phyloP scores from a whole-genome alignment of 768 basidiomycete genomes.

The Rhodosporidiobolus odoratus region DNA sequence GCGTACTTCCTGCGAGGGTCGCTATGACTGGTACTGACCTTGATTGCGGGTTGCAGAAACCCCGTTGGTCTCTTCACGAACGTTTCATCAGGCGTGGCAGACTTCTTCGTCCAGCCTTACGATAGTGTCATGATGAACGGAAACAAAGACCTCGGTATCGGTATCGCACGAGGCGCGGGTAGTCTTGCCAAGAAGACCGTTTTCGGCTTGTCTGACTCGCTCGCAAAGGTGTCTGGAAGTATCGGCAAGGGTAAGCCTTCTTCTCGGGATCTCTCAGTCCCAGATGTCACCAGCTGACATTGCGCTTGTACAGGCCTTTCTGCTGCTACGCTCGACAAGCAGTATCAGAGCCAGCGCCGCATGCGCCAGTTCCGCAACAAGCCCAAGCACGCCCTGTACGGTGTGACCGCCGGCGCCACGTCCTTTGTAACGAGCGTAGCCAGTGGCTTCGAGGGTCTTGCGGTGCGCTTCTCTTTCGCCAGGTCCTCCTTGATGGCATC shows the following conservation, averaged over 20 bases:
- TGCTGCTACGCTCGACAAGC: conserved; percentile 91
- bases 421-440: conserved; percentile 89
- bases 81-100: conserved; percentile 93
- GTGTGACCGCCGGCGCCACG: conserved; percentile 90
- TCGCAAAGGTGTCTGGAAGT: conserved; percentile 97
- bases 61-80: conserved; percentile 97
- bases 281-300: not conserved
- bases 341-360: conserved; percentile 83
- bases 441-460: conserved; percentile 91
- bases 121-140: conserved; percentile 94
- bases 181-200: conserved; percentile 99
- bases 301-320: conserved; percentile 62
- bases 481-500: no score
- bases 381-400: conserved; percentile 96
- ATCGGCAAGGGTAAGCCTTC: conserved; percentile 74
- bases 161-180: conserved; percentile 69
- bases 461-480: conserved; percentile 52
- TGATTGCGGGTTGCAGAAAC: conserved; percentile 52
- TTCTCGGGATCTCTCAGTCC: not conserved
- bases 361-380: conserved; percentile 87
- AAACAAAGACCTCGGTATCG: conserved; percentile 69
- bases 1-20: conserved; percentile 35
- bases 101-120: conserved; percentile 98
- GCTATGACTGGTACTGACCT: conserved; percentile 49
- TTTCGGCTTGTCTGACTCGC: conserved; percentile 88